Conservation (phyloP, 257 asterid species). For the Rubia yunnanensis region DNA sequence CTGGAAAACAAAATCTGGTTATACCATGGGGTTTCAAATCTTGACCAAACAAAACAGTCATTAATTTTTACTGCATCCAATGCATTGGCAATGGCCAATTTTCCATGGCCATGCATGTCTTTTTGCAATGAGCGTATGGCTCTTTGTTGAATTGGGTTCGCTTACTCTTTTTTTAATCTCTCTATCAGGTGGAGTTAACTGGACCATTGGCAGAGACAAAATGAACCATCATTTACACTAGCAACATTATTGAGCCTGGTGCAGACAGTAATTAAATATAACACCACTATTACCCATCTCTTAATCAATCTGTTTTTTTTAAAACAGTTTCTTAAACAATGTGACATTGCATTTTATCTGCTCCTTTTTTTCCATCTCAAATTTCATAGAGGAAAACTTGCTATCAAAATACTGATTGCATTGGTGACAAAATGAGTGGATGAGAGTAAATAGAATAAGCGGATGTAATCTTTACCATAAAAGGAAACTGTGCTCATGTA, state of each 20-base stretch:
- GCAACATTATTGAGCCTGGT: background rate
- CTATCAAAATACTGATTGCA: too few species aligned
- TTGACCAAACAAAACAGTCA: background rate
- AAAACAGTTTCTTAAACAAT: too few species aligned
- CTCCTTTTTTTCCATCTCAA: too few species aligned
- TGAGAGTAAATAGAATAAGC: too few species aligned
- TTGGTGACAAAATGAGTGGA: too few species aligned
- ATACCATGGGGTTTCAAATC: background rate
- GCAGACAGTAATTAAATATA: background rate
- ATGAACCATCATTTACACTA: constrained; percentile 2
- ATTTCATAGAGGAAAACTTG: too few species aligned
- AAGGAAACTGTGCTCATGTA: too few species aligned
- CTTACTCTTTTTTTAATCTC: background rate
- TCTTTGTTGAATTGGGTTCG: background rate
- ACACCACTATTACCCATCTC: background rate
- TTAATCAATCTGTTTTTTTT: too few species aligned
- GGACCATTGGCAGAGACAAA: constrained; percentile 5
- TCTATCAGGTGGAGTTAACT: constrained; percentile 9
- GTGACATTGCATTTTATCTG: too few species aligned
- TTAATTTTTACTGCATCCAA: background rate
- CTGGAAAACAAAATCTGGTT: background rate
- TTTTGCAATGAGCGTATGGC: background rate
- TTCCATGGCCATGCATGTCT: background rate
- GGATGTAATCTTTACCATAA: too few species aligned
- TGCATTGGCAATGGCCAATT: too few species aligned